Evolutionary conservation across 1,139 yeast genomes (phyloP).

Genomic region (Kluyveromyces marxianus): DNA sequence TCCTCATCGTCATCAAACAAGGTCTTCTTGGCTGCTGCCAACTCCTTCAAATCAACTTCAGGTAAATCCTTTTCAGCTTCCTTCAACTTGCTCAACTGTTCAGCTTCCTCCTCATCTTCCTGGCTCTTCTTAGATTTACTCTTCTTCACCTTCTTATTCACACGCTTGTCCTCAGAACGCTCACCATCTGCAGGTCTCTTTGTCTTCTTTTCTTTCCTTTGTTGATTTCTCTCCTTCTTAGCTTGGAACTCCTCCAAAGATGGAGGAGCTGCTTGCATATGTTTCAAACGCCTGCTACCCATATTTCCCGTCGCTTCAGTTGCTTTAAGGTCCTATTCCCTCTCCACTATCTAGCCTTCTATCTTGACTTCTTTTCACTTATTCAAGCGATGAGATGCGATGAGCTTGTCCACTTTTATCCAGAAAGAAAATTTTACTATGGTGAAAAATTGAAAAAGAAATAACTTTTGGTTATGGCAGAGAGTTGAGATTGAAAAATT

Average conservation of each 20-base stretch:
- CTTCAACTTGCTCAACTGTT: slow-evolving; percentile 23
- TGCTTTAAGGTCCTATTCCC: too few relatives aligned
- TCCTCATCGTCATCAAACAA: slow-evolving; percentile 53
- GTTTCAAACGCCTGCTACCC: slow-evolving; percentile 85
- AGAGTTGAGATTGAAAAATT: neutral
- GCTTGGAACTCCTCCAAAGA: slow-evolving; percentile 72
- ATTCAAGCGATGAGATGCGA: slow-evolving; percentile 14
- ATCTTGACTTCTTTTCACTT: neutral
- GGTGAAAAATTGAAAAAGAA: neutral
- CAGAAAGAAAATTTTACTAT: slow-evolving; percentile 1
- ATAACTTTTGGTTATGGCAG: neutral
- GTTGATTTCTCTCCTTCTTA: slow-evolving; percentile 43
- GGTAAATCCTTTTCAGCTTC: slow-evolving; percentile 46
- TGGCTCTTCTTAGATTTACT: slow-evolving; percentile 17
- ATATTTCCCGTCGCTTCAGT: slow-evolving; percentile 31
- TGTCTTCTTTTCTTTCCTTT: slow-evolving; percentile 27
- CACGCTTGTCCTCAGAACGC: slow-evolving; percentile 25
- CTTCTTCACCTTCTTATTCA: slow-evolving; percentile 21
- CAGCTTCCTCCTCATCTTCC: slow-evolving; percentile 29
- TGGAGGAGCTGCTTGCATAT: slow-evolving; percentile 89
- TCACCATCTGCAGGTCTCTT: slow-evolving; percentile 24
- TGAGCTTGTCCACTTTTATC: slow-evolving; percentile 12
- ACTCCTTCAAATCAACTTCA: slow-evolving; percentile 57
- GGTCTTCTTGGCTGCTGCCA: slow-evolving; percentile 60
- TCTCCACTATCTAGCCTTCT: neutral